Evolutionary conservation across 495 filamentous ascomycete species (phyloP), one percentile per base, ranked within the genome.

Genomic region (Penicillium waksmanii): DNA sequence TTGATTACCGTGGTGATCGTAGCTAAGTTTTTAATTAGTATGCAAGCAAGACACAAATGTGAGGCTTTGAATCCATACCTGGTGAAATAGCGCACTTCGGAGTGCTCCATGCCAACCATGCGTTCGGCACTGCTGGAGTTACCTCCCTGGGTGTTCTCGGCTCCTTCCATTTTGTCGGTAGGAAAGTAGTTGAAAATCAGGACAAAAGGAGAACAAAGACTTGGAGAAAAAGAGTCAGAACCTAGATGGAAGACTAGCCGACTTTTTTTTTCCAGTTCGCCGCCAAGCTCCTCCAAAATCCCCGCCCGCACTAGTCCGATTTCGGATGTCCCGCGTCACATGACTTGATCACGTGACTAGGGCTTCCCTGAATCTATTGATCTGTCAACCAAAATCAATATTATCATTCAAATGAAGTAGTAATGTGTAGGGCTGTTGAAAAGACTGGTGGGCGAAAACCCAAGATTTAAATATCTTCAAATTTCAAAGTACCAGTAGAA

Each of bases 71-170:
- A 12, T 42, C 56, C 85, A 66, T 76, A 92, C 92, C 91, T 95
- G 73, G 96, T 97, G 82, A 97, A 97, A 80, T 97, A 97, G 75
- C 96, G 93, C 67, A 92, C 89, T 80, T 97, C 93, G 60, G 92
- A 89, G 74, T 96, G 92, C 65, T 88, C 88, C 81, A 92, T 85
- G 63, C 82, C 79, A 15, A 79, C 80, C 73, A 83, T 77, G 61
- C 73, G 75, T 62, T 84, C 80, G 49, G 78, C 78, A 60, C 78
- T 80, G 75, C 76, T 80, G 60, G 72, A 51, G 56, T 66, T 76
- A 35, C 60, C 63, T 36, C 62, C 66, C 40, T 71, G 54, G 56
- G 64, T 52, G 25, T 55, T 66, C 61, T 69, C 70, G n/a, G 55
- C 50, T 61, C 54, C 70, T 55, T 65, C 66, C 76, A 79, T 79